phyloP scores from a whole-genome alignment of 1,284 basidiomycete genomes.

The Moesziomyces parantarcticus region DNA sequence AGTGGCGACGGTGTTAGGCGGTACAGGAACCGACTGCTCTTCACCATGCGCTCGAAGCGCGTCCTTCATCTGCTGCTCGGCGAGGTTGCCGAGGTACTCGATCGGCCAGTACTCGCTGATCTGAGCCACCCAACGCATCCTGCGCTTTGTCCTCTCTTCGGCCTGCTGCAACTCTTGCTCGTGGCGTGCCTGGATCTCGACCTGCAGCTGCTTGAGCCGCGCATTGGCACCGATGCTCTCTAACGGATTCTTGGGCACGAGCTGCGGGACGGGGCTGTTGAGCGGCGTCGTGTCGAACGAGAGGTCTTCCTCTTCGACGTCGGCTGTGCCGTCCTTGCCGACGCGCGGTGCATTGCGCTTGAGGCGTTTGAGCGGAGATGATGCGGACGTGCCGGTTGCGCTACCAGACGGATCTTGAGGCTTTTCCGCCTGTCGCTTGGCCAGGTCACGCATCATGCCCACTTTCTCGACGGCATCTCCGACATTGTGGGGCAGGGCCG shows the following conservation, averaged over 20 bases:
- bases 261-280: constrained; percentile 81
- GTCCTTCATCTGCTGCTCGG: constrained; percentile 76
- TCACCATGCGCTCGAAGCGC: constrained; percentile 47
- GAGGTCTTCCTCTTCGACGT: constrained; percentile 58
- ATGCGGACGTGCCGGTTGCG: not conserved
- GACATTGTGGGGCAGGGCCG: constrained; percentile 78
- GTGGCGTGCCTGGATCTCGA: constrained; percentile 15
- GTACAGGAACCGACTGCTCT: constrained; percentile 4
- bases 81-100: constrained; percentile 78
- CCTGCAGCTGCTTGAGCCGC: constrained; percentile 12
- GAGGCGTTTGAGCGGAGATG: constrained; percentile 19
- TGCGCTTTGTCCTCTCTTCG: constrained; percentile 49
- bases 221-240: constrained; percentile 11
- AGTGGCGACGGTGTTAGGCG: not conserved
- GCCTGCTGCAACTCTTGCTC: constrained; percentile 33
- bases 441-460: constrained; percentile 77
- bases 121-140: constrained; percentile 70
- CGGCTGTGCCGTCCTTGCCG: constrained; percentile 28
- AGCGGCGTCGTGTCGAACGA: constrained; percentile 70
- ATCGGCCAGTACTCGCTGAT: constrained; percentile 84
- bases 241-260: constrained; percentile 41
- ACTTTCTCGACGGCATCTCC: constrained; percentile 83
- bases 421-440: constrained; percentile 69
- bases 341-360: constrained; percentile 4
- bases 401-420: not conserved